phyloP scores from a whole-genome alignment of 1,139 yeast genomes.

The Yamadazyma triangularis region DNA sequence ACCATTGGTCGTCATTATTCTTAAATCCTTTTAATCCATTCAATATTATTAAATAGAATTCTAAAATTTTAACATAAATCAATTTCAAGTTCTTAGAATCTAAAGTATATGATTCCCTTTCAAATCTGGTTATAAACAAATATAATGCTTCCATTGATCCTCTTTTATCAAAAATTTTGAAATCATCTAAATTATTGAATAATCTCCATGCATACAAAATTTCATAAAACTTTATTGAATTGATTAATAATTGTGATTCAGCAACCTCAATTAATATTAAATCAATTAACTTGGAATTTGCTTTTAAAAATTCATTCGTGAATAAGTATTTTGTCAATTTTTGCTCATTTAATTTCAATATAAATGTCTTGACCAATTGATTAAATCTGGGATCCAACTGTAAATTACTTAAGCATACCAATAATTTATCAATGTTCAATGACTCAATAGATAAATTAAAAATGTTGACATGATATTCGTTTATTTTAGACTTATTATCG shows the following conservation, averaged over 20 bases:
- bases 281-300: slow-evolving; percentile 34
- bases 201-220: slow-evolving; percentile 54
- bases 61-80: slow-evolving; percentile 36
- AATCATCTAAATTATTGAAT: slow-evolving; percentile 16
- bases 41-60: slow-evolving; percentile 43
- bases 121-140: slow-evolving; percentile 44
- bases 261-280: slow-evolving; percentile 37
- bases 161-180: slow-evolving; percentile 34
- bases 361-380: slow-evolving; percentile 16
- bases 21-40: slow-evolving; percentile 44
- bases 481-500: slow-evolving; percentile 9
- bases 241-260: slow-evolving; percentile 26
- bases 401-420: slow-evolving; percentile 22
- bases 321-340: slow-evolving; percentile 21
- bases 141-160: slow-evolving; percentile 57
- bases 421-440: slow-evolving; percentile 21
- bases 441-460: slow-evolving; percentile 28
- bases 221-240: slow-evolving; percentile 46
- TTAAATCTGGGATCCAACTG: slow-evolving; percentile 9
- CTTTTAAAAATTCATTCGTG: slow-evolving; percentile 18
- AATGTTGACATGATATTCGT: slow-evolving; percentile 22
- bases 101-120: slow-evolving; percentile 13
- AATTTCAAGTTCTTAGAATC: slow-evolving; percentile 23
- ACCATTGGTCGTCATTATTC: slow-evolving; percentile 52
- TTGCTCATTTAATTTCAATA: slow-evolving; percentile 21